Conservation (phyloP, 805 yeast species). For the Starmerella bacillaris region DNA sequence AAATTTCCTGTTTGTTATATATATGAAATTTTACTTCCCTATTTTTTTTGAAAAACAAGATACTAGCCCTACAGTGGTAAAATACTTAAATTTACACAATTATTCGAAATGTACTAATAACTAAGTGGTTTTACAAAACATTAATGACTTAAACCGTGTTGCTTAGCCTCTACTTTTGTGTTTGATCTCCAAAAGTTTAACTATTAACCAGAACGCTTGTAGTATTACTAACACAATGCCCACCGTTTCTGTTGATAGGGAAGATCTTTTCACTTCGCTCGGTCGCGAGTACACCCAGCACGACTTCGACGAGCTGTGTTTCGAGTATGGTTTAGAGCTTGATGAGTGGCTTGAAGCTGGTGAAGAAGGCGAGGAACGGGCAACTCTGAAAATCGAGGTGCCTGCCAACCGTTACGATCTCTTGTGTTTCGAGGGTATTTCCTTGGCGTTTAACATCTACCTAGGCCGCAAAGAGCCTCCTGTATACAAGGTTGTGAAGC, state of each 20-base stretch:
- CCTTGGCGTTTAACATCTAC: conserved; percentile 83
- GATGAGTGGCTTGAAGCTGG: conserved; percentile 76
- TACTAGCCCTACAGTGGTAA: no score
- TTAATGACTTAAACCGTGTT: no score
- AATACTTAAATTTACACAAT: no score
- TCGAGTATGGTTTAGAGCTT: conserved; percentile 90
- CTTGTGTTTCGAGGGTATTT: conserved; percentile 95
- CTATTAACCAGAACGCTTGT: no score
- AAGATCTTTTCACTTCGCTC: conserved; percentile 67
- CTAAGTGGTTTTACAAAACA: no score
- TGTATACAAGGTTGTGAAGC: conserved; percentile 40
- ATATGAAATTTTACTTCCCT: no score
- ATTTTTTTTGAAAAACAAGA: no score
- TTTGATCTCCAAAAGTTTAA: no score
- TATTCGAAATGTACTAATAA: no score
- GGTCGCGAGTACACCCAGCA: conserved; percentile 49
- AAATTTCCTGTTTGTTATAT: no score
- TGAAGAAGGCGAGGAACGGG: conserved; percentile 60
- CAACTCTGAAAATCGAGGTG: conserved; percentile 90
- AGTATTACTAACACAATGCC: conserved; percentile 82
- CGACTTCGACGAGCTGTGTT: conserved; percentile 93
- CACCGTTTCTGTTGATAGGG: conserved; percentile 87
- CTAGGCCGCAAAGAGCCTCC: conserved; percentile 55
- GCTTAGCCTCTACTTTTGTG: no score
- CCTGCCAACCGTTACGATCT: conserved; percentile 97